A percentile compares a stretch with the other conserved stretches of the same genome.
Conservation (phyloP, 2,329 filamentous ascomycete species). For the Cladosporium sp. region DNA sequence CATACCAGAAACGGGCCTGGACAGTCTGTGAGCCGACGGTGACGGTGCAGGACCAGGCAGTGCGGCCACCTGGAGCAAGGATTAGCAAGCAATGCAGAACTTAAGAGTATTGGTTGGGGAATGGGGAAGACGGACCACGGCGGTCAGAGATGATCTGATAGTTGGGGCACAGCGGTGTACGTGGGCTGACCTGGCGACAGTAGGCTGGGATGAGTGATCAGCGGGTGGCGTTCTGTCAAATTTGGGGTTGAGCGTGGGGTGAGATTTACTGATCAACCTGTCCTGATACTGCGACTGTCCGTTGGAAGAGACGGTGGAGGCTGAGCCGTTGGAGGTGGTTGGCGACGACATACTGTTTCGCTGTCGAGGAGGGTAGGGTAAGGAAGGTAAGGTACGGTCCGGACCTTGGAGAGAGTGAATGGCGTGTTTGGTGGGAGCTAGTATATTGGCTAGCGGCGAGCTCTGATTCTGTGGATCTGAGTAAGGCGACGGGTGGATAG, state of each 20-base stretch:
- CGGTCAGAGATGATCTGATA: constrained; percentile 72
- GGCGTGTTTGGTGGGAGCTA: constrained; percentile 1
- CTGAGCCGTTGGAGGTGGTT: constrained; percentile 1
- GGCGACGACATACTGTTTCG: constrained; percentile 12
- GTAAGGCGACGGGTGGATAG: not conserved
- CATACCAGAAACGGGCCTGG: constrained; percentile 84
- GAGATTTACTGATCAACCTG: constrained; percentile 27
- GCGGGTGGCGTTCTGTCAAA: not conserved
- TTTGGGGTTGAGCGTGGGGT: not conserved
- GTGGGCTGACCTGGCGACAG: constrained; percentile 11
- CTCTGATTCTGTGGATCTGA: constrained; percentile 2
- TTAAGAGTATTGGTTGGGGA: not conserved
- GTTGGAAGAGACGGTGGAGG: not conserved
- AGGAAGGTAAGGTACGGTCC: constrained; percentile 11
- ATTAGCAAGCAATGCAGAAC: not conserved
- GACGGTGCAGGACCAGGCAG: constrained; percentile 82
- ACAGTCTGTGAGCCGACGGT: constrained; percentile 63
- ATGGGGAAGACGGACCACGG: constrained; percentile 52
- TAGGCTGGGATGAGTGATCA: not conserved
- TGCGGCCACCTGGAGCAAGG: constrained; percentile 67
- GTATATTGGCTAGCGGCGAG: not conserved
- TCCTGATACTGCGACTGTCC: constrained; percentile 29
- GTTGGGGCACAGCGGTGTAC: constrained; percentile 12
- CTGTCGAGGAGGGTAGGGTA: not conserved
- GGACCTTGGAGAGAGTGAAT: constrained; percentile 1